Base-by-base conservation (phyloP, 805 yeast genomes). In the Lipomyces oligophaga region DNA sequence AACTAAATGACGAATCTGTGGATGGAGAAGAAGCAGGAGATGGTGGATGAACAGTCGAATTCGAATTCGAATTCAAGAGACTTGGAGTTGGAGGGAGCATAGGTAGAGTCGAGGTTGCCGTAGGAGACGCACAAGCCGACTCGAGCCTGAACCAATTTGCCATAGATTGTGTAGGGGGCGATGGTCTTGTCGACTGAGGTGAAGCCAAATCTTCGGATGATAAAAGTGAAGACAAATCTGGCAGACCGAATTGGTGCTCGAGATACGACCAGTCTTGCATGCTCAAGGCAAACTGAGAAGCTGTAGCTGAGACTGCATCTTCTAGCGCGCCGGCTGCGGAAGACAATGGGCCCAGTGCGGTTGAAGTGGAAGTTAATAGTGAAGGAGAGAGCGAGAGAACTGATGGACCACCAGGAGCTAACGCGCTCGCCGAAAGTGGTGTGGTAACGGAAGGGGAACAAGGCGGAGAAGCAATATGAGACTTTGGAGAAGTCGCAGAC, bases 231-330 rank as follows among this genome's bases (percentile, higher is more conserved):
- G 26, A 41, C 19, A 41, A 34, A 20, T 41, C 44, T 5, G 44
- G 44, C 20, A 41, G 33, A 10, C 44, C 38, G 25, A 33, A 41
- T 20, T 41, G 44, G n/a, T n/a, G n/a, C 18, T 41, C 44, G 26
- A 41, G 44, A 20, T 34, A 41, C 20, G 38, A 26, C 44, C 44
- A 41, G 38, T 41, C 44, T n/a, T 41, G 44, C 44, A 41, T 32
- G 22, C 34, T 41, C 5, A 41, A 32, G 1, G 44, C 44, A 25
- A 41, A 41, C 25, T 41, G 44, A 19, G 44, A 41, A 13, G 44
- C 44, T 15, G 44, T 41, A 3, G 44, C 44, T 3, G 30, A 37
- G 25, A 41, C 44, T 3, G 44, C 38, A 15, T 41, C 44, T 33
- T 41, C 24, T n/a, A 41, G 38, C n/a, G 30, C 31, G 8, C 38